Conservation (phyloP, 2,329 filamentous ascomycete genomes). For the Fusarium agapanthi region DNA sequence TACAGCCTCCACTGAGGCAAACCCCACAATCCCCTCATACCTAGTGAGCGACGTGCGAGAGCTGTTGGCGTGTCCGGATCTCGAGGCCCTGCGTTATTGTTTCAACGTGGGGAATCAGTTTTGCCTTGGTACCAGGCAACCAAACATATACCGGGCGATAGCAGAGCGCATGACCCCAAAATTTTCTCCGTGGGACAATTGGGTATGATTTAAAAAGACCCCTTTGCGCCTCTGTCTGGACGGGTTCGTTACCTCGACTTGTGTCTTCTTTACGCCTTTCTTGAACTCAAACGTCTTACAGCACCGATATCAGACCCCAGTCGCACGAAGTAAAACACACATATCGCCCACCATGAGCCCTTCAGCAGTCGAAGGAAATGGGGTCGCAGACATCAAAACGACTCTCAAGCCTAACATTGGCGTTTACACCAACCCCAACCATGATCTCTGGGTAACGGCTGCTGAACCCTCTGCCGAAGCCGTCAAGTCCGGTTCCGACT, state of each 20-base stretch:
- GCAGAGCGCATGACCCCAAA: constrained; percentile 43
- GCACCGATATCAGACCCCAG: constrained; percentile 10
- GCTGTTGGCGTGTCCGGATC: constrained; percentile 29
- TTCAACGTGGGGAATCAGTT: constrained; percentile 43
- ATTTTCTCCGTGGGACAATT: constrained; percentile 33
- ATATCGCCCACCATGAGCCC: constrained; percentile 46
- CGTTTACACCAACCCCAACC: constrained; percentile 92
- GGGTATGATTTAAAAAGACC: constrained; percentile 37
- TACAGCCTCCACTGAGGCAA: constrained; percentile 37
- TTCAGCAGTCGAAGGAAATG: constrained; percentile 45
- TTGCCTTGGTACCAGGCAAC: constrained; percentile 41
- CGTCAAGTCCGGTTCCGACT: constrained; percentile 70
- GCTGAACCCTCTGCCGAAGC: constrained; percentile 79
- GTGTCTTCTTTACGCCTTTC: constrained; percentile 17
- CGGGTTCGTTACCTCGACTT: constrained; percentile 20
- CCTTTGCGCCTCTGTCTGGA: constrained; percentile 24
- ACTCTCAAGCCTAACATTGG: constrained; percentile 84
- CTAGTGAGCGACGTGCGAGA: constrained; percentile 24
- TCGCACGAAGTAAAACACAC: constrained; percentile 16
- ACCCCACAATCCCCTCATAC: constrained; percentile 42
- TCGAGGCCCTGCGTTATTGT: constrained; percentile 27
- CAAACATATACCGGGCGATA: constrained; percentile 40
- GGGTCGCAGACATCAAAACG: constrained; percentile 37
- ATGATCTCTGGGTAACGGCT: constrained; percentile 89
- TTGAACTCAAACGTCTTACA: constrained; percentile 13